Percentiles rank a stretch among this genome's conserved stretches.
Conservation (phyloP, 495 filamentous ascomycete genomes). For the Neurospora cerealis region DNA sequence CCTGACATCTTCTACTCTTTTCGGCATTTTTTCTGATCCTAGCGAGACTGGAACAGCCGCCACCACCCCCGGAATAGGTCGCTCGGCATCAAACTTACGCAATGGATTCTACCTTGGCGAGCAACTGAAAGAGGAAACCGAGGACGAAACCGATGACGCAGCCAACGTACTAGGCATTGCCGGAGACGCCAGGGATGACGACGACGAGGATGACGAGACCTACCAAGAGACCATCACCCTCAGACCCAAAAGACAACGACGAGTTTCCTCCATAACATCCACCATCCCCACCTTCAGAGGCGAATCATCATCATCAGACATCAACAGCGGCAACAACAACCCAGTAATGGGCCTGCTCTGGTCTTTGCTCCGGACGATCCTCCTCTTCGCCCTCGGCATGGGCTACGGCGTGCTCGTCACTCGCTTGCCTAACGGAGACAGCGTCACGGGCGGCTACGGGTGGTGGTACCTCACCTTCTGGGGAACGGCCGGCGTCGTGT, state of each 20-base stretch:
- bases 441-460: constrained; percentile 30
- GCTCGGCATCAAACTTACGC: not conserved
- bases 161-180: not conserved
- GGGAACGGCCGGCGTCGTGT: constrained; percentile 64
- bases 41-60: not conserved
- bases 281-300: not conserved
- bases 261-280: constrained; percentile 9
- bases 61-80: not conserved
- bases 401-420: constrained; percentile 78
- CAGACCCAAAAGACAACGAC: constrained; percentile 1
- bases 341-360: constrained; percentile 10
- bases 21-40: constrained; percentile 73
- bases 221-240: constrained; percentile 23
- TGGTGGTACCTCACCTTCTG: constrained; percentile 68
- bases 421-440: constrained; percentile 42
- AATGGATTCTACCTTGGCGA: not conserved
- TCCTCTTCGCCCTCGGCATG: constrained; percentile 74
- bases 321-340: not conserved
- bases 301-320: constrained; percentile 18
- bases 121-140: not conserved
- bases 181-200: not conserved
- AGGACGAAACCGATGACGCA: not conserved
- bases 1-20: constrained; percentile 78
- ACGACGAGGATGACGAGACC: constrained; percentile 36
- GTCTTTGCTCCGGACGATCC: constrained; percentile 42